Percentiles rank a stretch among this genome's conserved stretches.
These are phyloP conservation scores for Xerocomellus intermedius DNA, from an alignment of 768 basidiomycete genomes.

Conservation along the genomic window DNA sequence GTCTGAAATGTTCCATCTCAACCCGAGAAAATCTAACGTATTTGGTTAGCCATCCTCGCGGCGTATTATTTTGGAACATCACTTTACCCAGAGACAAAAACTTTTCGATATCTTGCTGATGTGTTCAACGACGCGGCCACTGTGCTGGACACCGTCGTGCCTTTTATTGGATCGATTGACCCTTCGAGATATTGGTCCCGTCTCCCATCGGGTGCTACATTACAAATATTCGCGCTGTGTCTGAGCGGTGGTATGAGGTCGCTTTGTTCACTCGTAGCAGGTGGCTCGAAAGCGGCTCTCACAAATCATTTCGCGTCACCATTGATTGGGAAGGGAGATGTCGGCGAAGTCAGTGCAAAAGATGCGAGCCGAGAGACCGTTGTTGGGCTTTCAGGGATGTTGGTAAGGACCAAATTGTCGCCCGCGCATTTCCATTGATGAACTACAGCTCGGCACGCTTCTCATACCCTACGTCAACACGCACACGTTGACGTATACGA, in stretches of 20 bases:
- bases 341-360: constrained; percentile 72
- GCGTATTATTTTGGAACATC: constrained; percentile 64
- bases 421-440: neutral
- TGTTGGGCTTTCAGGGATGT: constrained; percentile 62
- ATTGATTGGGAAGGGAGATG: constrained; percentile 50
- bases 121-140: constrained; percentile 61
- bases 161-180: constrained; percentile 41
- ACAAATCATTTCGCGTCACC: constrained; percentile 64
- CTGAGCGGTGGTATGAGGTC: constrained; percentile 57
- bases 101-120: constrained; percentile 65
- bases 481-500: constrained; percentile 45
- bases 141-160: constrained; percentile 59
- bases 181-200: constrained; percentile 35
- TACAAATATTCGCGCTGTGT: constrained; percentile 53
- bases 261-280: constrained; percentile 61
- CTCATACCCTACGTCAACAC: constrained; percentile 56
- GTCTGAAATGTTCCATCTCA: neutral
- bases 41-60: constrained; percentile 53
- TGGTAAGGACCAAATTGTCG: constrained; percentile 41
- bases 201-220: constrained; percentile 25
- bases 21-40: neutral
- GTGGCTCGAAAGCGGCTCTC: constrained; percentile 69
- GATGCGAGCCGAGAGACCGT: constrained; percentile 73
- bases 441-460: constrained; percentile 52
- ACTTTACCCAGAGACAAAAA: constrained; percentile 68